Conservation (phyloP, 129 eudicot species). For the Artemisia annua region DNA sequence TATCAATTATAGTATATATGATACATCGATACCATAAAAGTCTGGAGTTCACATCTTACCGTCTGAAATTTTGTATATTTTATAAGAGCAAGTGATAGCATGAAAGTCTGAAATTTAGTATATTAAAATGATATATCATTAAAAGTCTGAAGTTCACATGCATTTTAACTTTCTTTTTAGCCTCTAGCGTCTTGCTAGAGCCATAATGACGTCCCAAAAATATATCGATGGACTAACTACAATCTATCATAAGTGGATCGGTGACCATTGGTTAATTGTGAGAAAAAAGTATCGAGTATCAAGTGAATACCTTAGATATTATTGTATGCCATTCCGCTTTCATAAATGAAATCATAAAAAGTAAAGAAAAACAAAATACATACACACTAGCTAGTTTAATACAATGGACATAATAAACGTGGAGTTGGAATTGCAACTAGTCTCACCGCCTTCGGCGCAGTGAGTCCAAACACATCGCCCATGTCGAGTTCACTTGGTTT, state of each 20-base stretch:
- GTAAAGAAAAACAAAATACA: neutral
- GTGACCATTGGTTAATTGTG: too few relatives aligned
- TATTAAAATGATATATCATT: too few relatives aligned
- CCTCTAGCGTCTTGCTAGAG: too few relatives aligned
- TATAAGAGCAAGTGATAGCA: too few relatives aligned
- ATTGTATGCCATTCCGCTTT: neutral
- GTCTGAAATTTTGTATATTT: too few relatives aligned
- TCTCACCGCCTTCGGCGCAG: conserved; percentile 66
- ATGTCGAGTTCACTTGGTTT: conserved; percentile 64
- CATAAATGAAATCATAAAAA: neutral
- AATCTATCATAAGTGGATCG: neutral
- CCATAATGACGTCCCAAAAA: neutral
- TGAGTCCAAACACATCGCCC: conserved; percentile 62
- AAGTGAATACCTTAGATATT: neutral
- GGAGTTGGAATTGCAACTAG: conserved; percentile 78
- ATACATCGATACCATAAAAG: too few relatives aligned
- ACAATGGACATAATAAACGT: conserved; percentile 48
- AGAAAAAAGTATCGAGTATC: neutral
- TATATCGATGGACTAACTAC: too few relatives aligned
- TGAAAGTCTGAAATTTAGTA: too few relatives aligned
- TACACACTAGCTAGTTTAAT: neutral
- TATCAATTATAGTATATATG: too few relatives aligned
- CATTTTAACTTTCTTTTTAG: too few relatives aligned
- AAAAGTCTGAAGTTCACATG: too few relatives aligned
- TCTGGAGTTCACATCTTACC: too few relatives aligned